Evolutionary conservation across 768 basidiomycete genomes (phyloP), one percentile per base, ranked within the genome.

Genomic region (Suillus bovinus): DNA sequence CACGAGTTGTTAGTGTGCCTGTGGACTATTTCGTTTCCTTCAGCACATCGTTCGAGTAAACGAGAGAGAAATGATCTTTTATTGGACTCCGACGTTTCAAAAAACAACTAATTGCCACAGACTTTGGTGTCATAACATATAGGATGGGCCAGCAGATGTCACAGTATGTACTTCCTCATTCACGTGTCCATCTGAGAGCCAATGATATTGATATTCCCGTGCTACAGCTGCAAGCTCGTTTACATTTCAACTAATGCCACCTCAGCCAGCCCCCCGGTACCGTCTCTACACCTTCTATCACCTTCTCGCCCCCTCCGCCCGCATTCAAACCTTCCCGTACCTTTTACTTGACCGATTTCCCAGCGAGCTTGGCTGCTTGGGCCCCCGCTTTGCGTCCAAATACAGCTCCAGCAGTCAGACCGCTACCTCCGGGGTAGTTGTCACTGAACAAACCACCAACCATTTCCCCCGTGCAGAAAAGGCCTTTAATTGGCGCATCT

Each of bases 341-440:
- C 17, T 34, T 16, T n/a, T 50, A 53, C 20, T 47, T 44, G 17
- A 27, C 39, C 20, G 39, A 29, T 29, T 55, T 41, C 41, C 55
- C 38, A 42, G 65, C 63, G 27, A 69, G 42, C 29, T 52, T 68
- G 39, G 79, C 85, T 17, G 83, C 85, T 62, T 74, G 74, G 31
- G 66, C 62, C 9, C 86, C 87, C 33, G 85, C 84, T 63, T 80
- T 82, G 46, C 81, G 77, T 13, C 86, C 87, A 70, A 89, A 88
- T 14, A 89, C 87, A 0, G 87, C 85, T 0, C 86, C 86, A 5
- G 83, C 83, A 17, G 82, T 88, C 62, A 89, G 67, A 24, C 87
- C 88, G 66, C 86, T 87, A 17, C 87, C 87, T 4, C 88, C 87
- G 0, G 89, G 89, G 68, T 90, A 90, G 67, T 89, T 90, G 27